Conservation (phyloP, 495 filamentous ascomycete genomes). For the Diplogelasinospora grovesii region DNA sequence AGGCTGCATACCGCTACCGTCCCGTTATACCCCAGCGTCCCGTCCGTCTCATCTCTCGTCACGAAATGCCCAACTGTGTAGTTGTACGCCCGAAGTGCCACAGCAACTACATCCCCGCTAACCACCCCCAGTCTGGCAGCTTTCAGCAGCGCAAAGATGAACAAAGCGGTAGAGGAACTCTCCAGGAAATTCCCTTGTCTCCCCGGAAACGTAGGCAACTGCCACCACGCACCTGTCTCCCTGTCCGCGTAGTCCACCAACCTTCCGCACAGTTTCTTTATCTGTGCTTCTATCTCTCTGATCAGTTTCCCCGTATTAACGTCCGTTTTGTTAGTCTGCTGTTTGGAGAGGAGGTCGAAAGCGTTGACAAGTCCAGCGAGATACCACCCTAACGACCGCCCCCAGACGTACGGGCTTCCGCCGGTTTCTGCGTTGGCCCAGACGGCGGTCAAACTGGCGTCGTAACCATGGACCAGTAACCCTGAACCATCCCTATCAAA, state of each 20-base stretch:
- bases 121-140: constrained; percentile 37
- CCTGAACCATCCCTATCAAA: no score
- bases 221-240: constrained; percentile 52
- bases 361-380: constrained; percentile 51
- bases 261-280: constrained; percentile 17
- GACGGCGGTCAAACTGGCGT: constrained; percentile 42
- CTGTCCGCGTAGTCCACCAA: constrained; percentile 34
- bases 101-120: constrained; percentile 22
- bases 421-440: constrained; percentile 54
- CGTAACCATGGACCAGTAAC: constrained; percentile 56
- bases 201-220: constrained; percentile 38
- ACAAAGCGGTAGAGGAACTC: constrained; percentile 54
- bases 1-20: constrained; percentile 52
- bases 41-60: constrained; percentile 22
- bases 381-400: constrained; percentile 54
- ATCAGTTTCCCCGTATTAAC: no score
- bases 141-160: constrained; percentile 49
- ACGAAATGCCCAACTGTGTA: constrained; percentile 33
- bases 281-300: no score
- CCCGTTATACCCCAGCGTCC: constrained; percentile 44
- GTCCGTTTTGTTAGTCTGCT: constrained; percentile 28
- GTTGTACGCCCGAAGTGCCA: constrained; percentile 23
- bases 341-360: constrained; percentile 40
- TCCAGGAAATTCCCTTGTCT: constrained; percentile 54
- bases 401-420: constrained; percentile 50